These are phyloP conservation scores for Eleusine coracana DNA, from an alignment of 176 grass and related monocot genomes.

Conservation along the genomic window DNA sequence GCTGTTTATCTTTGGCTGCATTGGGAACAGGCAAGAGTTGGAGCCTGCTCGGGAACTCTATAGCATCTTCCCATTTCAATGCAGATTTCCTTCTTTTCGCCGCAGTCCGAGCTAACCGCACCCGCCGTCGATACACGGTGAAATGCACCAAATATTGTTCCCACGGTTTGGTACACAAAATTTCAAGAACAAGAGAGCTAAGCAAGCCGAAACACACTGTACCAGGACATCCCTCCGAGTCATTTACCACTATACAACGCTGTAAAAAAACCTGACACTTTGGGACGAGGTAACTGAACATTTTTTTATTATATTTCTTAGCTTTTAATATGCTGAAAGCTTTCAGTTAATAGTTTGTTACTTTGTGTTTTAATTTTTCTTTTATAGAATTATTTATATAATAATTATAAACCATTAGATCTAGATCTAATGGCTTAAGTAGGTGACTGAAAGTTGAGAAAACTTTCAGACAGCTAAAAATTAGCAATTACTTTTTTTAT, in stretches of 20 bases:
- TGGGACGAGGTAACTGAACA: neutral
- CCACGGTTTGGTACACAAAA: neutral
- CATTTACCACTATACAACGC: too few species aligned
- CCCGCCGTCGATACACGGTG: neutral
- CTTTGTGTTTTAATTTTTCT: too few species aligned
- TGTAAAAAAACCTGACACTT: neutral
- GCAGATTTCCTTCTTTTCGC: neutral
- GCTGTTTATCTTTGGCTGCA: constrained; percentile 32
- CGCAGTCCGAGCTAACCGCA: neutral
- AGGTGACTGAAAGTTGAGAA: too few species aligned
- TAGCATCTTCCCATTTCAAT: neutral
- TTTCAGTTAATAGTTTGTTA: too few species aligned
- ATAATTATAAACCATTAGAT: too few species aligned
- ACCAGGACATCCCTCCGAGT: too few species aligned
- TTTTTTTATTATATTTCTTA: neutral
- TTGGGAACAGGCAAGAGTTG: neutral
- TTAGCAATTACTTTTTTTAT: too few species aligned
- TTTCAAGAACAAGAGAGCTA: neutral
- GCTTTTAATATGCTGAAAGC: too few species aligned
- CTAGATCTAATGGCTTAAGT: too few species aligned
- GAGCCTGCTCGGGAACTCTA: constrained; percentile 25
- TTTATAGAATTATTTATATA: too few species aligned
- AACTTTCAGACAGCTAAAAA: too few species aligned
- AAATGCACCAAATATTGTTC: neutral
- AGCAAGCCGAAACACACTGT: neutral